Base-by-base conservation (phyloP, 768 basidiomycete genomes). In the Hygrocybe coccinea region DNA sequence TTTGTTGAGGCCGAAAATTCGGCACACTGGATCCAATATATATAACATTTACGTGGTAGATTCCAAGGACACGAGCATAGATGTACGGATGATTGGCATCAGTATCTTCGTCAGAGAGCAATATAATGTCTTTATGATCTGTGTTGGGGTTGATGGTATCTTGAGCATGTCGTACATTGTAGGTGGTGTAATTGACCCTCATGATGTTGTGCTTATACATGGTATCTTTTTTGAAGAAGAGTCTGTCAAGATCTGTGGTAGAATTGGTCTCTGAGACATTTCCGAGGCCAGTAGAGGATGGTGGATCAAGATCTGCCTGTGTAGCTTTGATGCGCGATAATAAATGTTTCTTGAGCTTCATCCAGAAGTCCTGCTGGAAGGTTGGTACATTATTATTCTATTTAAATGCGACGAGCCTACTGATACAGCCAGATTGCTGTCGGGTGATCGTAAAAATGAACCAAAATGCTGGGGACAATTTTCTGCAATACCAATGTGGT, bases 111-210 rank as follows among this genome's bases (percentile, higher is more conserved):
- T 54, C 15, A 5, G 60, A 56, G n/a, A 65, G 61, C 0, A 62
- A 39, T 66, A 70, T 69, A 17, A 69, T 50, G 35, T 64, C 35
- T 21, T 44, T 15, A 10, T 58, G 59, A 11, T 37, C 41, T 15
- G 43, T 53, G 1, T 39, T 33, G 0, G 59, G 56, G 17, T 62
- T 58, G 33, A 72, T 56, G 6, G 51, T 15, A 48, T 70, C 67
- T 47, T 66, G 60, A 17, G 57, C 62, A 4, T 63, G 33, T 12
- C 59, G 56, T 1, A 71, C 41, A 53, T 71, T 60, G 9, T 71
- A 71, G 0, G 65, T 69, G 2, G 71, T 73, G 43, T 72, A 71
- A 38, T 70, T 69, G 17, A 74, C 29, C 5, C 55, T 47, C 34
- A 71, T 24, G 2, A 50, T 54, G 34, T 62, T 60, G 38, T 63